Conservation (phyloP, 2,329 filamentous ascomycete genomes). For the Penicillium psychrosexuale region DNA sequence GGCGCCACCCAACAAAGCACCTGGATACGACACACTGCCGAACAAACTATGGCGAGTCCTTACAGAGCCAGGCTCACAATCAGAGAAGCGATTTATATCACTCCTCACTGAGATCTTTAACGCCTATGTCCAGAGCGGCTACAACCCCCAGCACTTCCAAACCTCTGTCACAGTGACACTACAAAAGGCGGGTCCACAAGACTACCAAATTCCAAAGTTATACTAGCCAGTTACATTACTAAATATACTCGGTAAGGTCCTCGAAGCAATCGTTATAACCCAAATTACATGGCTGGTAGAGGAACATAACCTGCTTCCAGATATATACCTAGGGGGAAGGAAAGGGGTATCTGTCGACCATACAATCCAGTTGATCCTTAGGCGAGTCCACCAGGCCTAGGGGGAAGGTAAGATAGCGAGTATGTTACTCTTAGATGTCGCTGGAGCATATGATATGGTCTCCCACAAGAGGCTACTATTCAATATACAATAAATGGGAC, state of each 20-base stretch:
- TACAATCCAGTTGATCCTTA: slow-evolving; percentile 2
- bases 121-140: not conserved
- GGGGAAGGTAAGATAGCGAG: not conserved
- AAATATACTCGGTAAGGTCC: not conserved
- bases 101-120: not conserved
- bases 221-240: not conserved
- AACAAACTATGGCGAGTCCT: slow-evolving; percentile 2
- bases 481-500: not conserved
- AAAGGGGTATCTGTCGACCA: slow-evolving; percentile 4
- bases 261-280: not conserved
- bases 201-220: not conserved
- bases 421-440: not conserved
- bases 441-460: not conserved
- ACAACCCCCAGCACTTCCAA: slow-evolving; percentile 3
- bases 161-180: slow-evolving; percentile 1
- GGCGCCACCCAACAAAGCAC: slow-evolving; percentile 8
- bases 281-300: not conserved
- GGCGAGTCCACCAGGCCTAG: not conserved
- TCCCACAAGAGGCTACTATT: not conserved
- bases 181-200: not conserved
- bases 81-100: not conserved
- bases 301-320: no score
- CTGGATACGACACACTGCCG: slow-evolving; percentile 4
- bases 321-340: not conserved
- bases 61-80: not conserved